Evolutionary conservation across 129 eudicot species (phyloP), one percentile per base, ranked within the genome.

Genomic region (Ambrosia artemisiifolia): DNA sequence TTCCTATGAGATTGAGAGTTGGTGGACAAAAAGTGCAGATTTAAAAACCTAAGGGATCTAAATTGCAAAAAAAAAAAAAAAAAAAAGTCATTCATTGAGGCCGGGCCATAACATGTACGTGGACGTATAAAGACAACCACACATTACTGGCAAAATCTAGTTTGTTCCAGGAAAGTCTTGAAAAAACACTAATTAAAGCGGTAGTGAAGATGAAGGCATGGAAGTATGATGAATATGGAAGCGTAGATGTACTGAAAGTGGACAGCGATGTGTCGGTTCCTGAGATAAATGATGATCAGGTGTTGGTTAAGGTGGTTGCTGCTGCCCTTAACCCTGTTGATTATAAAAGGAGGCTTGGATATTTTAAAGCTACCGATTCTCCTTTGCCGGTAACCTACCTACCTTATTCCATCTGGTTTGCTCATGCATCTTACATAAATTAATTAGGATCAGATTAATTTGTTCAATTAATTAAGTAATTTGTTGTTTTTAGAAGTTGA

Each of bases 241-340:
- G 90, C 0, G 95, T 85, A 59, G 96, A 89, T 11, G 95, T 90
- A 0, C 63, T 89, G 85, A 93, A 87, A 70, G 65, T 89, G 16
- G 90, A 82, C 0, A 20, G 79, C 3, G 80, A 72, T 68, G 87
- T 84, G 42, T 48, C 76, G 7, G 87, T 93, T 11, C 98, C 96
- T 20, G 79, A 85, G 6, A 49, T 93, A 18, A 83, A 82, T 33
- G 90, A 87, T 61, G 96, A 90, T 40, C 96, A 93, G 81, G 98
- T 93, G 4, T 80, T 93, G 84, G 63, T 93, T 38, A 89, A 85
- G 79, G 98, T 93, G 19, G 81, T 55, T 49, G 98, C 95, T 55
- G 98, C 98, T 69, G 96, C 98, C 76, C 85, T 93, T 24, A 93
- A 93, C 72, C 96, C 96, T 51, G 86, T 93, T 61, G 98, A 93